Conservation (phyloP, 495 filamentous ascomycete genomes). For the Corynascus novoguineensis region DNA sequence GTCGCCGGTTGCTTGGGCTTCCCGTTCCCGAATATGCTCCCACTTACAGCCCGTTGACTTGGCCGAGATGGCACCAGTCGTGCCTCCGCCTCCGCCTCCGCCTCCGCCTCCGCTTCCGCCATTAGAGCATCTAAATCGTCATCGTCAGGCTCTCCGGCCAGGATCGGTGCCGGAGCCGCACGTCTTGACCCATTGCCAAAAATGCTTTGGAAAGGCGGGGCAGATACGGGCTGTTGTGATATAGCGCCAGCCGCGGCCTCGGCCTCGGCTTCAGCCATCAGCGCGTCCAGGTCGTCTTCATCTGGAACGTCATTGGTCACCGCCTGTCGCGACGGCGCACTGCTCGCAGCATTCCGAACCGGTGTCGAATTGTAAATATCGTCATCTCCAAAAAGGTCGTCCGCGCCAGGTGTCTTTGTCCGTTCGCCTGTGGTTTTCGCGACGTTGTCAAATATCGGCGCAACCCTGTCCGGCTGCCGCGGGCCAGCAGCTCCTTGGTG, state of each 20-base stretch:
- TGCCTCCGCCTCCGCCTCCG: slow-evolving; percentile 39
- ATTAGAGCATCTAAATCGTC: slow-evolving; percentile 52
- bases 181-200: slow-evolving; percentile 26
- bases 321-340: slow-evolving; percentile 4
- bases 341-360: slow-evolving; percentile 9
- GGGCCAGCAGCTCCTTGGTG: slow-evolving; percentile 17
- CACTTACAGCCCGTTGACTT: background rate
- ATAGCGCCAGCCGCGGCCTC: slow-evolving; percentile 10
- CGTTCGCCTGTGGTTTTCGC: slow-evolving; percentile 8
- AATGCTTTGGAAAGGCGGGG: slow-evolving; percentile 21
- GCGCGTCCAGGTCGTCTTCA: slow-evolving; percentile 48
- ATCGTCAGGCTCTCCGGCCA: slow-evolving; percentile 33
- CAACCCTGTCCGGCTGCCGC: slow-evolving; percentile 35
- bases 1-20: slow-evolving; percentile 8
- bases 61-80: slow-evolving; percentile 4
- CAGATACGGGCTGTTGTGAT: background rate
- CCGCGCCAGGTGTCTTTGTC: slow-evolving; percentile 28
- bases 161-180: background rate
- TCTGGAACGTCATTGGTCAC: slow-evolving; percentile 31
- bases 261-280: slow-evolving; percentile 45
- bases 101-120: slow-evolving; percentile 39
- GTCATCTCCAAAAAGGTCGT: slow-evolving; percentile 35
- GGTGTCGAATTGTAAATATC: slow-evolving; percentile 44
- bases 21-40: slow-evolving; percentile 21
- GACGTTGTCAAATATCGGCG: slow-evolving; percentile 46